Evolutionary conservation across 768 basidiomycete species (phyloP), one percentile per base, ranked within the genome.

Genomic region (Astraeus odoratus): DNA sequence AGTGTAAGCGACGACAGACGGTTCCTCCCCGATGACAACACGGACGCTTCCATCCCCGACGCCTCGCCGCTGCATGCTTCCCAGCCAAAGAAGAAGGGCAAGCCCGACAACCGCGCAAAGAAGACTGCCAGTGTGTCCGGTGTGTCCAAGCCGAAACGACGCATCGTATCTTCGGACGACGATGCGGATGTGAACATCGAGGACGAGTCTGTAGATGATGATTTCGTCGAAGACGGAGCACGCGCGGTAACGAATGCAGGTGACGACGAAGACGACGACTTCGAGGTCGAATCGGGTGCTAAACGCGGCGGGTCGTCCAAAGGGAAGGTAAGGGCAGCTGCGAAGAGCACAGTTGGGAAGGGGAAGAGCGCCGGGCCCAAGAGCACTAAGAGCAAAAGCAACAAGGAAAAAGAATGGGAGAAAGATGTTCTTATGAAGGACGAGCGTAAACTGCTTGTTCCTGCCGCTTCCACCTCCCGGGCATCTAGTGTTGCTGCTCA

Each of bases 371-470:
- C 49, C 10, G 53, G 50, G 23, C 23, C 33, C 42, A 58, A 53
- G 44, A 44, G 49, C 25, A 34, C 51, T n/a, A 64, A 64, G 42
- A 57, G 49, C 27, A 69, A 68, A 47, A 59, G 52, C 20, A 20
- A 18, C 40, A 65, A 49, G 33, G 55, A 55, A 35, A 72, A 69
- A 52, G 59, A 49, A 25, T 65, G 58, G 44, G 55, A 63, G 44
- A 69, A 59, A 39, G 65, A 67, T 29, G 57, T 72, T n/a, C 31
- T 56, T 45, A 63, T 68, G 36, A 70, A 64, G 48, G 72, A 73
- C 50, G 72, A 74, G 48, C 63, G 73, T 37, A 72, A 64, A 49
- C 44, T 58, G 8, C 39, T 51, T 41, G 49, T 37, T 2, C 57
- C 42, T 16, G 31, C 45, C 31, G 25, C 44, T 15, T 51, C 50